Evolutionary conservation across 106 monocot species (phyloP).

Genomic region (Agapanthus africanus): DNA sequence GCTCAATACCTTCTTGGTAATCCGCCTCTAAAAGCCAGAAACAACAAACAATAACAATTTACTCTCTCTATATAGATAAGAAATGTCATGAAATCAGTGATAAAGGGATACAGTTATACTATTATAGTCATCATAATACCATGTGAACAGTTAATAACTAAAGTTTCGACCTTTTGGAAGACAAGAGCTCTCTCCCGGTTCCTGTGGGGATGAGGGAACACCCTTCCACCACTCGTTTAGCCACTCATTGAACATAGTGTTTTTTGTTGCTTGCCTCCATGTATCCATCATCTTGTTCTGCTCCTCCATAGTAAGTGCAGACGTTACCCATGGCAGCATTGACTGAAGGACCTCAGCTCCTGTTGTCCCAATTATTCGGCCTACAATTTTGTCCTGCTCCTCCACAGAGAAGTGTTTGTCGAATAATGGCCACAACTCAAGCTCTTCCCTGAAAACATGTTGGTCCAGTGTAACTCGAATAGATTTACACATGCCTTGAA

Average conservation of each 20-base stretch:
- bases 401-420: conserved; percentile 91
- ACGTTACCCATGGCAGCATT: conserved; percentile 99
- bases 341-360: conserved; percentile 98
- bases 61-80: not conserved
- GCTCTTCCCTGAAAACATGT: conserved; percentile 90
- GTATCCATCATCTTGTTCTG: conserved; percentile 99
- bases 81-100: not conserved
- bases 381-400: conserved; percentile 97
- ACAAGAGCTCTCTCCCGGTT: conserved; percentile 12
- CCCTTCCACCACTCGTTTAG: conserved; percentile 97
- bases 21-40: conserved; percentile 32
- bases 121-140: conserved; percentile 1
- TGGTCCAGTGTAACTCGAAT: conserved; percentile 90
- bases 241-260: conserved; percentile 99
- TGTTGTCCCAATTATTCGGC: conserved; percentile 93
- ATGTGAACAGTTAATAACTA: not conserved
- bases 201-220: conserved; percentile 37
- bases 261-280: conserved; percentile 89
- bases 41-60: not conserved
- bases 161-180: conserved; percentile 31
- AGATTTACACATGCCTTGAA: conserved; percentile 98
- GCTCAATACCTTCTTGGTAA: conserved; percentile 63
- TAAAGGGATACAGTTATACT: not conserved
- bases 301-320: conserved; percentile 86
- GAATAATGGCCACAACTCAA: conserved; percentile 98